These are phyloP conservation scores for Ophiocordyceps sinensis DNA, from an alignment of 2,329 filamentous ascomycete genomes.

Conservation along the genomic window DNA sequence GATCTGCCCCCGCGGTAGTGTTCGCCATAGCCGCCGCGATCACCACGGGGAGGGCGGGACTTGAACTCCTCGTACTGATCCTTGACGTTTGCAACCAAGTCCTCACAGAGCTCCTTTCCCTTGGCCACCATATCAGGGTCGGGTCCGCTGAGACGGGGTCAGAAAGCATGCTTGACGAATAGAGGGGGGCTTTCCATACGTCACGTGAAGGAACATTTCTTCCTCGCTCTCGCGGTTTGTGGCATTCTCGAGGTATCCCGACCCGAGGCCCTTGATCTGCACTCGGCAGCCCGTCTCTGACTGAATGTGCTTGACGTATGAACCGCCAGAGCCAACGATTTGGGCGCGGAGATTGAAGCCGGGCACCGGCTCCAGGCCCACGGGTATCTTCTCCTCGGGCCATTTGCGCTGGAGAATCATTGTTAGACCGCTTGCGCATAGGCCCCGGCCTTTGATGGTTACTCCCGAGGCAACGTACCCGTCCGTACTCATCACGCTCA, in stretches of 20 bases:
- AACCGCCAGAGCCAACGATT: constrained; percentile 85
- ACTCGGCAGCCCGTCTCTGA: constrained; percentile 89
- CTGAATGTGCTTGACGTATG: constrained; percentile 97
- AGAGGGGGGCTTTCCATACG: constrained; percentile 40
- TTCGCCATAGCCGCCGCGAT: constrained; percentile 21
- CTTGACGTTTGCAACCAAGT: constrained; percentile 74
- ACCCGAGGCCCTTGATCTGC: constrained; percentile 94
- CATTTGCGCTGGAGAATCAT: constrained; percentile 71
- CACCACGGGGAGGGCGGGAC: constrained; percentile 58
- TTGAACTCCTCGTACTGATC: constrained; percentile 89
- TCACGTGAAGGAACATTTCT: constrained; percentile 91
- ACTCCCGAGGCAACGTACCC: constrained; percentile 38
- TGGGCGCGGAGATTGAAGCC: constrained; percentile 95
- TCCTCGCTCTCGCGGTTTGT: constrained; percentile 90
- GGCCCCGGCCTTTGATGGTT: background rate
- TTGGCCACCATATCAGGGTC: constrained; percentile 74
- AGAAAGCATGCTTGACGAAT: background rate
- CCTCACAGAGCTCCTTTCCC: constrained; percentile 79
- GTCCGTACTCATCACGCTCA: constrained; percentile 81
- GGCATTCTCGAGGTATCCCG: constrained; percentile 79
- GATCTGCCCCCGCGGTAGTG: constrained; percentile 10
- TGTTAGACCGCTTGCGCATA: background rate
- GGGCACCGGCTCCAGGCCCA: constrained; percentile 76
- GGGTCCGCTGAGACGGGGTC: constrained; percentile 48
- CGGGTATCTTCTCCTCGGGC: constrained; percentile 91